Evolutionary conservation across 345 rosid genomes (phyloP).

Genomic region (Moricandia arvensis): DNA sequence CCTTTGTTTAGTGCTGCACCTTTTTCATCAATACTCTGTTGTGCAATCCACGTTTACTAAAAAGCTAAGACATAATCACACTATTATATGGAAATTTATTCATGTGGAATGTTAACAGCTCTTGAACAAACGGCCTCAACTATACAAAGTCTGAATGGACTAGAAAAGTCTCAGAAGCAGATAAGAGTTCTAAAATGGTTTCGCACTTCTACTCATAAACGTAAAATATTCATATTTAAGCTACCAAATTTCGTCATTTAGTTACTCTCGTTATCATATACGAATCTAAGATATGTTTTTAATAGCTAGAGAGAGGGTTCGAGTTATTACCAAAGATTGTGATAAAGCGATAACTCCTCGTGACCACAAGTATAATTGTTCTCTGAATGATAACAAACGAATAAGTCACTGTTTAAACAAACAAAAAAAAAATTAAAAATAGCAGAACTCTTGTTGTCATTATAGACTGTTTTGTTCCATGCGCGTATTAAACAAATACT

Average conservation of each 20-base stretch:
- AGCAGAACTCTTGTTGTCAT: background rate
- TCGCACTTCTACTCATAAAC: background rate
- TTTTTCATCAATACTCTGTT: background rate
- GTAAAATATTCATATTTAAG: background rate
- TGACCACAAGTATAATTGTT: background rate
- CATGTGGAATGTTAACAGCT: conserved; percentile 8
- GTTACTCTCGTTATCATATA: background rate
- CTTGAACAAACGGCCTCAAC: conserved; percentile 2
- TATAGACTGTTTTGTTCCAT: conserved; percentile 11
- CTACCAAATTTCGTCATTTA: background rate
- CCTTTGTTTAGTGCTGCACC: background rate
- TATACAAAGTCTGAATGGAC: no score
- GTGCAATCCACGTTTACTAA: background rate
- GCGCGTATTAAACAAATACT: conserved; percentile 8
- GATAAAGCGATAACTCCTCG: background rate
- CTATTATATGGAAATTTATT: conserved; percentile 9
- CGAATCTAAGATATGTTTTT: background rate
- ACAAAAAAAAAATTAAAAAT: background rate
- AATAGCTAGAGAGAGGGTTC: background rate
- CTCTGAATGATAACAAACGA: background rate
- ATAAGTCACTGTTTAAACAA: background rate
- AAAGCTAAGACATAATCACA: background rate
- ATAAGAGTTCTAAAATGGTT: background rate
- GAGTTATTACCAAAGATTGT: background rate
- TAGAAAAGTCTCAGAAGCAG: no score